Evolutionary conservation across 768 basidiomycete genomes (phyloP).

Genomic region (Arthromyces matolae): DNA sequence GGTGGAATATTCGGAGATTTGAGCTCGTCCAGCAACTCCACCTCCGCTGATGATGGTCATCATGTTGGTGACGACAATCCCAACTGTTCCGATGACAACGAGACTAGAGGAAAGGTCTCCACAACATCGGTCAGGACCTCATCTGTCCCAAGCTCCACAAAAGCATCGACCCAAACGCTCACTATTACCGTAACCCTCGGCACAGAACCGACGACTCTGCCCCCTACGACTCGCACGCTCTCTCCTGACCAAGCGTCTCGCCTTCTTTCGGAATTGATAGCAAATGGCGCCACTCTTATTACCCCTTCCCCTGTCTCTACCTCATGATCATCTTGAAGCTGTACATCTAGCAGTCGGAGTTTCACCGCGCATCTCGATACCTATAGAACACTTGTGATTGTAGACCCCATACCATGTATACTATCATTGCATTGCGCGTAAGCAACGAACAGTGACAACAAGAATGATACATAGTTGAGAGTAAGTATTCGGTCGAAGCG

Average conservation of each 20-base stretch:
- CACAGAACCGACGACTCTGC: constrained; percentile 23
- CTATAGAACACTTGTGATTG: neutral
- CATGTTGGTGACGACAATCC: neutral
- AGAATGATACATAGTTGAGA: too few species aligned
- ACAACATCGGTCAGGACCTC: neutral
- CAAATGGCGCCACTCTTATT: constrained; percentile 17
- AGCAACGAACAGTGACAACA: too few species aligned
- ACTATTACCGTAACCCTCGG: constrained; percentile 33
- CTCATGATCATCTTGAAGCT: neutral
- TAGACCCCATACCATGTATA: too few species aligned
- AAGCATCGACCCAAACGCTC: constrained; percentile 3
- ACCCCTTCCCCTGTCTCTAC: neutral
- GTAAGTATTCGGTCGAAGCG: too few species aligned
- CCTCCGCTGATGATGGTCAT: too few species aligned
- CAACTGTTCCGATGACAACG: neutral
- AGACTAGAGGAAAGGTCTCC: neutral
- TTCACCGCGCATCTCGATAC: neutral
- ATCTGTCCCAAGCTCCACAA: constrained; percentile 8
- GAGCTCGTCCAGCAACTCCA: too few species aligned
- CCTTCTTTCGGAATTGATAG: constrained; percentile 36
- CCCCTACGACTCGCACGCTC: constrained; percentile 39
- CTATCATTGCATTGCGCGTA: too few species aligned
- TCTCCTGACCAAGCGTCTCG: constrained; percentile 39
- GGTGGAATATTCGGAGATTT: too few species aligned
- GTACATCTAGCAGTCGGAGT: neutral